phyloP scores from a whole-genome alignment of 2,329 filamentous ascomycete genomes.

The Cladosporium sphaerospermum region DNA sequence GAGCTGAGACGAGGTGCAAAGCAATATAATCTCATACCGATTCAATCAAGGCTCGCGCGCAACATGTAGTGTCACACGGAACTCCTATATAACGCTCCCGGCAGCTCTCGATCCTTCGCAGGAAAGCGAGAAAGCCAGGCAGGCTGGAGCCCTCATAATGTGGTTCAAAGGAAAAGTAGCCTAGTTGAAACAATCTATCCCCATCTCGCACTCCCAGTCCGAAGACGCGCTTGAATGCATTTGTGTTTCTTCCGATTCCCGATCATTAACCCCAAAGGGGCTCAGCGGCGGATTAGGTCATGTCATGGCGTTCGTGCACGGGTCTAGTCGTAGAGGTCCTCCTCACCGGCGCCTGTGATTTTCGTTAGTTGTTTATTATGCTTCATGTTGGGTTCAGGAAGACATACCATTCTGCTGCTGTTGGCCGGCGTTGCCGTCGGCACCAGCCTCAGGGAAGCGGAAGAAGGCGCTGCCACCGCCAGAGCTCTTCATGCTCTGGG shows the following conservation, averaged over 20 bases:
- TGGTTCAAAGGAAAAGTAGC: background rate
- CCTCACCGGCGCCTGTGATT: constrained; percentile 80
- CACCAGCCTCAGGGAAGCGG: constrained; percentile 73
- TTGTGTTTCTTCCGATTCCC: background rate
- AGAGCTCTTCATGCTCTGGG: constrained; percentile 98
- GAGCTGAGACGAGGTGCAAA: too few relatives aligned
- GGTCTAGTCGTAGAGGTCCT: constrained; percentile 86
- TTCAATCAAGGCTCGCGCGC: too few relatives aligned
- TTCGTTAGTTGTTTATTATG: constrained; percentile 14
- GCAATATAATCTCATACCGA: too few relatives aligned
- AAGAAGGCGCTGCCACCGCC: constrained; percentile 87
- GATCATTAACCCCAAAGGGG: constrained; percentile 1
- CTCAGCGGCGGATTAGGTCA: background rate
- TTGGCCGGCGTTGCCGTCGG: constrained; percentile 32
- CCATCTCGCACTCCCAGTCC: background rate
- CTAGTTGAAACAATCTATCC: constrained; percentile 7
- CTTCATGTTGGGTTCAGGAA: constrained; percentile 19
- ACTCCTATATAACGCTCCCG: too few relatives aligned
- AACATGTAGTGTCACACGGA: too few relatives aligned
- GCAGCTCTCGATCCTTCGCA: too few relatives aligned
- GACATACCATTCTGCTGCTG: constrained; percentile 34
- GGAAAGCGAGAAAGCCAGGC: too few relatives aligned
- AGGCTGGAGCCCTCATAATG: too few relatives aligned
- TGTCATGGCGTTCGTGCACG: background rate
- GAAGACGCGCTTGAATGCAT: constrained; percentile 5